Percentiles rank a stretch among this genome's conserved stretches.
Conservation (phyloP, 371 early-diverging fungal genomes). For the Mortierella sp. region DNA sequence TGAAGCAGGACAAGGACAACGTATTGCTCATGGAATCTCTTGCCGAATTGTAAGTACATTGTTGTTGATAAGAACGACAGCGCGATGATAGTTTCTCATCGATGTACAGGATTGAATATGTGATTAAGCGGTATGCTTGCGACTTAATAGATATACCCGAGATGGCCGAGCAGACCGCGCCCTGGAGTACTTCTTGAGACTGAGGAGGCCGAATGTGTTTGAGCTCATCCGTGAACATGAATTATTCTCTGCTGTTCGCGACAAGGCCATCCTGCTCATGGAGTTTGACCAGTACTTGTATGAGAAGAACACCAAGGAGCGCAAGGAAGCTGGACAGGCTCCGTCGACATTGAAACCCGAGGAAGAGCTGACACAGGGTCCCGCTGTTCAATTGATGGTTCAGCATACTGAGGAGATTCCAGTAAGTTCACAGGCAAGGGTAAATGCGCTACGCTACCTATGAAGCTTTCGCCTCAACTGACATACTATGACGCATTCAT, state of each 20-base stretch:
- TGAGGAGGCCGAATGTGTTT: slow-evolving; percentile 80
- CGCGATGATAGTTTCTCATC: background rate
- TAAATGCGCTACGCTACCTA: background rate
- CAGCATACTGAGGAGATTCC: slow-evolving; percentile 89
- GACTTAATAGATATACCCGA: slow-evolving; percentile 67
- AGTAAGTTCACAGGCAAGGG: slow-evolving; percentile 54
- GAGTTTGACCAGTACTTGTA: slow-evolving; percentile 82
- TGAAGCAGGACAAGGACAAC: slow-evolving; percentile 68
- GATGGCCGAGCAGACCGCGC: slow-evolving; percentile 83
- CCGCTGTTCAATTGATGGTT: slow-evolving; percentile 84
- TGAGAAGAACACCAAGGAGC: slow-evolving; percentile 56
- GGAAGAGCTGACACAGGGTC: slow-evolving; percentile 57
- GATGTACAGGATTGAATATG: background rate
- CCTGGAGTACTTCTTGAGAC: slow-evolving; percentile 83
- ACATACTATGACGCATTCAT: background rate
- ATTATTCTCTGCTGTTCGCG: slow-evolving; percentile 83
- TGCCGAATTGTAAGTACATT: slow-evolving; percentile 78
- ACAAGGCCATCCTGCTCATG: slow-evolving; percentile 84
- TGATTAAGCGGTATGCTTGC: background rate
- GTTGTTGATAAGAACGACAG: background rate
- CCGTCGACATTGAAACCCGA: slow-evolving; percentile 34
- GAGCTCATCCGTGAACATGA: slow-evolving; percentile 82
- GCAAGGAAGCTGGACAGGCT: slow-evolving; percentile 22
- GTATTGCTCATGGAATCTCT: slow-evolving; percentile 76
- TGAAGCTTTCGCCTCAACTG: background rate